phyloP scores from a whole-genome alignment of 116 monocot species.

The Zostera marina region DNA sequence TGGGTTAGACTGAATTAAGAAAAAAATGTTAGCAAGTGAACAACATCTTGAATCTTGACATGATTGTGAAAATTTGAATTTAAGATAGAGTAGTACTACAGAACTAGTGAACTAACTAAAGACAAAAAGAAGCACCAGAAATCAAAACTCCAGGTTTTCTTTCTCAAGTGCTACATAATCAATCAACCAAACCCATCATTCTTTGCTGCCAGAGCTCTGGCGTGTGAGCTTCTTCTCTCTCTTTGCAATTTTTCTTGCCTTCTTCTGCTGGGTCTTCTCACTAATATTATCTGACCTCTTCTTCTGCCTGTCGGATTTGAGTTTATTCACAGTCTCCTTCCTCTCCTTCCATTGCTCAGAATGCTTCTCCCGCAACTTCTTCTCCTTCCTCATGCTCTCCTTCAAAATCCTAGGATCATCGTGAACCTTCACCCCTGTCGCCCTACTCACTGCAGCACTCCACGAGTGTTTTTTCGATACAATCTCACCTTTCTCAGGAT shows the following conservation, averaged over 20 bases:
- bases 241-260: slow-evolving; percentile 67
- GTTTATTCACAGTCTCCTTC: slow-evolving; percentile 19
- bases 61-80: too few relatives aligned
- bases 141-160: too few relatives aligned
- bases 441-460: slow-evolving; percentile 50
- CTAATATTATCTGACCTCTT: slow-evolving; percentile 56
- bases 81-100: too few relatives aligned
- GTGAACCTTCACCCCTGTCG: slow-evolving; percentile 63
- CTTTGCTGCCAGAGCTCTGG: slow-evolving; percentile 57
- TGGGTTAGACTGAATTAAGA: too few relatives aligned
- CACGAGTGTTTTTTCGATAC: slow-evolving; percentile 46
- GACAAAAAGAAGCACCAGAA: too few relatives aligned
- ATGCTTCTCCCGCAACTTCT: slow-evolving; percentile 49
- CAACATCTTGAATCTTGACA: too few relatives aligned
- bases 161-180: too few relatives aligned
- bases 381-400: slow-evolving; percentile 69
- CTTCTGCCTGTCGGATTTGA: slow-evolving; percentile 52
- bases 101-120: too few relatives aligned
- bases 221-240: slow-evolving; percentile 85
- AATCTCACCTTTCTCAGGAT: slow-evolving; percentile 51
- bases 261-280: slow-evolving; percentile 57
- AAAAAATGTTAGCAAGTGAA: too few relatives aligned
- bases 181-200: not conserved
- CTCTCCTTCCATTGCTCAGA: slow-evolving; percentile 73
- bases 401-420: slow-evolving; percentile 66